Evolutionary conservation across 345 rosid genomes (phyloP), one percentile per base, ranked within the genome.

Genomic region (Cardiospermum halicacabum): DNA sequence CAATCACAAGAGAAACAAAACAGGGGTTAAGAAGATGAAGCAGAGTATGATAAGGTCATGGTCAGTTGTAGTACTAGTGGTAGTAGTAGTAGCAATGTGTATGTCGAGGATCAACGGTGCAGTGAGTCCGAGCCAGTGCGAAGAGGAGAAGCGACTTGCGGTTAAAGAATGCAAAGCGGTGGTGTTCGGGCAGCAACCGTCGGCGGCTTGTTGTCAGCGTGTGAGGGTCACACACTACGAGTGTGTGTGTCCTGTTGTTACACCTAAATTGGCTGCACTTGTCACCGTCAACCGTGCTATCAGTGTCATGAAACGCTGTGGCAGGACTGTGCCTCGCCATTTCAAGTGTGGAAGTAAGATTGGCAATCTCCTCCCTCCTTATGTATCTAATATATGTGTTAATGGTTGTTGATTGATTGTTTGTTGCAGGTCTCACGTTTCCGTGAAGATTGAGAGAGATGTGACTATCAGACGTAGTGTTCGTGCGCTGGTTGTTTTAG

Each of bases 341-440:
- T 64, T 64, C 59, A 51, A 64, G 37, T 53, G 68, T 40, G 68
- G 68, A 16, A 53, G 68, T 53, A 65, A 53, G 68, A 28, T 43
- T 54, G 3, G 3, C 49, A 3, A 3, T 3, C 37, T 9, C 18
- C 49, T 16, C 49, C 0, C 49, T 16, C 19, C 3, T 10, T 34
- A 0, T 34, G 7, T 34, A 6, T 34, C 39, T 34, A 5, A 3
- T 11, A 5, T 34, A 4, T 15, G n/a, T 43, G 49, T 15, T 43
- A 39, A 39, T 43, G 15, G 49, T 4, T 22, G 18, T 8, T 19
- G 19, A 48, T 32, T 10, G 11, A 19, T 21, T 0, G 13, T 3
- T 50, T 36, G 4, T 34, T 39, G 51, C 53, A 54, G 60, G 53
- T 7, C 31, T 39, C 24, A 19, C 24, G 11, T 64, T 54, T 53